Percentiles rank a stretch among this genome's conserved stretches.
phyloP scores from a whole-genome alignment of 192 early-diverging fungal species.

The Coemansia sp. region DNA sequence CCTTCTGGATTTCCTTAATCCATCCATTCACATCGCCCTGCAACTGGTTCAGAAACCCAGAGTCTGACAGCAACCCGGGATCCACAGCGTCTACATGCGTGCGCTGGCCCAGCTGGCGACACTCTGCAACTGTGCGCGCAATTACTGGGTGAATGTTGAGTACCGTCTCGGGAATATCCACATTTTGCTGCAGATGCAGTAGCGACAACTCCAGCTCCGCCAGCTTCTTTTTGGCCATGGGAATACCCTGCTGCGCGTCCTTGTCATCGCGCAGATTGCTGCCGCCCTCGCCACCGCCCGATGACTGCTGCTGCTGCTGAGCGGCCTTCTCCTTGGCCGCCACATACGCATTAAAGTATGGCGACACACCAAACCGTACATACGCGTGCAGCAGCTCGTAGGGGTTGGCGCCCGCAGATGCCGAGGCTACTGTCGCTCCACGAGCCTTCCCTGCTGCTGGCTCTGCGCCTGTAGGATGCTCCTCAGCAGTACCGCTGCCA shows the following conservation, averaged over 20 bases:
- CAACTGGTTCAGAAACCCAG: conserved; percentile 87
- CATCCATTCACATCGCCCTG: conserved; percentile 96
- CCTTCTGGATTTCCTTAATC: conserved; percentile 99
- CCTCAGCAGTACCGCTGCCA: conserved; percentile 1
- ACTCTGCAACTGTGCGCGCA: conserved; percentile 64
- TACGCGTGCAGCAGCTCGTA: conserved; percentile 91
- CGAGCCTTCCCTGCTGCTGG: conserved; percentile 31
- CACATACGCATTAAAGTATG: conserved; percentile 95
- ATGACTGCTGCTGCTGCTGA: conserved; percentile 16
- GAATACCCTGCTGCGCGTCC: conserved; percentile 69
- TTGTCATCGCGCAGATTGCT: conserved; percentile 57
- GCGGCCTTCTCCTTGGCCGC: conserved; percentile 65
- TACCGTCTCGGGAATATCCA: conserved; percentile 92
- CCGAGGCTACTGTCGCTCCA: background rate
- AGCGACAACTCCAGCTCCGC: conserved; percentile 96
- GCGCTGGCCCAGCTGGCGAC: conserved; percentile 63
- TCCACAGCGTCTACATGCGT: conserved; percentile 76
- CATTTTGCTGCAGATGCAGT: conserved; percentile 94
- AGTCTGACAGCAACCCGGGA: conserved; percentile 70
- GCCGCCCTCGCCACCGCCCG: conserved; percentile 48
- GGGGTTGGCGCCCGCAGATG: conserved; percentile 54
- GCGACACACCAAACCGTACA: conserved; percentile 90
- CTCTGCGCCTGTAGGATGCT: background rate
- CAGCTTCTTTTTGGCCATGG: conserved; percentile 98
- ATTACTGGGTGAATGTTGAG: conserved; percentile 88